phyloP scores from a whole-genome alignment of 2,329 filamentous ascomycete genomes.

The Fusarium foetens region DNA sequence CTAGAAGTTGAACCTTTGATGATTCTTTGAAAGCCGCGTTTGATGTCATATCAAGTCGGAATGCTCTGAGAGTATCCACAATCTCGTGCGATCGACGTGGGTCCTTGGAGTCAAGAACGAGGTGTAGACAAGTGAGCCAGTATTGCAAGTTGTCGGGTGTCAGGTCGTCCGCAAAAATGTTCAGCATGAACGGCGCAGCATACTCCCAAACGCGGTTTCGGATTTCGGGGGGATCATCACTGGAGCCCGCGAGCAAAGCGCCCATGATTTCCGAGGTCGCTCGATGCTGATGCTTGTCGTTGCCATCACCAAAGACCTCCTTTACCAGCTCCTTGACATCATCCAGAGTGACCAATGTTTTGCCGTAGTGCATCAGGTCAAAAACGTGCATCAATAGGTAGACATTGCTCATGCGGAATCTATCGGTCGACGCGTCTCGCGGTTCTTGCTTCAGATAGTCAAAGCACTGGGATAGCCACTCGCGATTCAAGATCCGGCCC shows the following conservation, averaged over 20 bases:
- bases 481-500: constrained; percentile 78
- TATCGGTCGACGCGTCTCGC: constrained; percentile 80
- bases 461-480: constrained; percentile 91
- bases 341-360: constrained; percentile 81
- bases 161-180: constrained; percentile 88
- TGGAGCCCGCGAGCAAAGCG: constrained; percentile 81
- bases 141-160: constrained; percentile 95
- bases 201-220: constrained; percentile 87
- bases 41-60: constrained; percentile 91
- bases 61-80: constrained; percentile 82
- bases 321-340: constrained; percentile 86
- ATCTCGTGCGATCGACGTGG: constrained; percentile 88
- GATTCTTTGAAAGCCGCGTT: constrained; percentile 99
- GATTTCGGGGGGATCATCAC: constrained; percentile 78
- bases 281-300: constrained; percentile 96
- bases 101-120: constrained; percentile 88
- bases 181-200: constrained; percentile 85
- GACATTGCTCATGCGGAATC: constrained; percentile 89
- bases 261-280: constrained; percentile 94
- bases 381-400: constrained; percentile 91
- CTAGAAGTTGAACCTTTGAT: constrained; percentile 90
- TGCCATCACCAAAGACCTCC: constrained; percentile 88
- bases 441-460: constrained; percentile 97
- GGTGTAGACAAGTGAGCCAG: constrained; percentile 93
- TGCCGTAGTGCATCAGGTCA: constrained; percentile 84